Evolutionary conservation across 2,329 filamentous ascomycete species (phyloP).

Genomic region (Fusarium aywerte): DNA sequence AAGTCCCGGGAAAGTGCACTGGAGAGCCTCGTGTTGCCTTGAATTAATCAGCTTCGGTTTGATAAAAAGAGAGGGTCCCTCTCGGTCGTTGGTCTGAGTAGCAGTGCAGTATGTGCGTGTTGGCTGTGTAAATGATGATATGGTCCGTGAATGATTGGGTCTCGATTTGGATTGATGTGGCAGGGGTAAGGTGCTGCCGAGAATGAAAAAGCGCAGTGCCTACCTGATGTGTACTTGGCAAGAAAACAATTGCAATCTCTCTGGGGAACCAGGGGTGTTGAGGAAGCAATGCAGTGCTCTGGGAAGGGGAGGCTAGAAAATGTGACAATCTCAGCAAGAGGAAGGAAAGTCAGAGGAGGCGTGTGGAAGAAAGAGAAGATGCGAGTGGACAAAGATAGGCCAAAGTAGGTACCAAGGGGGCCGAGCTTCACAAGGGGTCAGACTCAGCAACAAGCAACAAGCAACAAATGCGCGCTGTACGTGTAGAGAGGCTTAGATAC

Average conservation of each 20-base stretch:
- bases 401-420: slow-evolving; percentile 29
- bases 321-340: slow-evolving; percentile 16
- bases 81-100: slow-evolving; percentile 19
- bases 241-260: slow-evolving; percentile 39
- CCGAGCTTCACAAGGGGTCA: slow-evolving; percentile 33
- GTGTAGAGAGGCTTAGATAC: slow-evolving; percentile 26
- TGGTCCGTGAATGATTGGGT: slow-evolving; percentile 37
- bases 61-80: slow-evolving; percentile 34
- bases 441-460: slow-evolving; percentile 21
- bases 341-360: slow-evolving; percentile 32
- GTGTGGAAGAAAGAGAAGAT: slow-evolving; percentile 35
- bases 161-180: slow-evolving; percentile 29
- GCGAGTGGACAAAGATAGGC: slow-evolving; percentile 36
- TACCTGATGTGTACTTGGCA: slow-evolving; percentile 34
- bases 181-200: slow-evolving; percentile 40
- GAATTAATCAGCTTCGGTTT: slow-evolving; percentile 40
- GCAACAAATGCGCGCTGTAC: slow-evolving; percentile 14
- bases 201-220: slow-evolving; percentile 33
- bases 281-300: slow-evolving; percentile 6
- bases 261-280: slow-evolving; percentile 25
- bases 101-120: slow-evolving; percentile 31
- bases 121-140: slow-evolving; percentile 40
- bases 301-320: slow-evolving; percentile 28
- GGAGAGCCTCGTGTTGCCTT: slow-evolving; percentile 33
- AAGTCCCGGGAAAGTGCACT: slow-evolving; percentile 26